Percentiles rank a stretch among this genome's conserved stretches.
phyloP scores from a whole-genome alignment of 2,329 filamentous ascomycete species.

The Penicillium capsulatum region DNA sequence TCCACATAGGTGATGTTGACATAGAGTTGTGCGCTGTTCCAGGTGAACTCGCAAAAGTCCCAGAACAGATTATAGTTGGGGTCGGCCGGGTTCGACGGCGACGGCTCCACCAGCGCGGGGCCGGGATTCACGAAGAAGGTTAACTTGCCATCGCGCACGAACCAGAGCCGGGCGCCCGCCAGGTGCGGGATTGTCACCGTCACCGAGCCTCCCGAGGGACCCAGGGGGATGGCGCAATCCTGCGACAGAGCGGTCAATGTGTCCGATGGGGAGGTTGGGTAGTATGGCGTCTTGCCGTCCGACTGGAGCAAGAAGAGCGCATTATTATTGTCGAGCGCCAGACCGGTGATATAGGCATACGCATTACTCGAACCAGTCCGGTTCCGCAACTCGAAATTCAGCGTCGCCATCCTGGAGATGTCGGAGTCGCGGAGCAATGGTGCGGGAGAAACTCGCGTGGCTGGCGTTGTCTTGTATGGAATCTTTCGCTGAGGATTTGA shows the following conservation, averaged over 20 bases:
- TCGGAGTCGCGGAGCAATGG: not conserved
- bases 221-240: slow-evolving; percentile 62
- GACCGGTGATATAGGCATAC: slow-evolving; percentile 69
- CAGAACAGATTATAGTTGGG: slow-evolving; percentile 59
- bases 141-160: slow-evolving; percentile 57
- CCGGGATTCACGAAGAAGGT: slow-evolving; percentile 68
- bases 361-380: slow-evolving; percentile 57
- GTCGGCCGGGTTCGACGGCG: slow-evolving; percentile 62
- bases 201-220: slow-evolving; percentile 56
- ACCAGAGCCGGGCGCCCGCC: slow-evolving; percentile 69
- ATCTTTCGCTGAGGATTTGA: too few relatives aligned
- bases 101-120: slow-evolving; percentile 70
- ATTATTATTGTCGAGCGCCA: slow-evolving; percentile 57
- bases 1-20: slow-evolving; percentile 72
- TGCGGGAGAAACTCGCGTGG: slow-evolving; percentile 4
- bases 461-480: too few relatives aligned
- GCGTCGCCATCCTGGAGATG: slow-evolving; percentile 34
- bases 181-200: slow-evolving; percentile 65
- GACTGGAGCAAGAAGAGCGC: slow-evolving; percentile 59
- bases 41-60: slow-evolving; percentile 68
- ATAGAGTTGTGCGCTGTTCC: slow-evolving; percentile 58
- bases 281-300: slow-evolving; percentile 64
- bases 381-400: slow-evolving; percentile 63
- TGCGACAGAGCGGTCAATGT: slow-evolving; percentile 49
- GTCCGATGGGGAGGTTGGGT: slow-evolving; percentile 56